phyloP scores from a whole-genome alignment of 2,329 filamentous ascomycete species.

The Pseudogymnoascus verrucosus region DNA sequence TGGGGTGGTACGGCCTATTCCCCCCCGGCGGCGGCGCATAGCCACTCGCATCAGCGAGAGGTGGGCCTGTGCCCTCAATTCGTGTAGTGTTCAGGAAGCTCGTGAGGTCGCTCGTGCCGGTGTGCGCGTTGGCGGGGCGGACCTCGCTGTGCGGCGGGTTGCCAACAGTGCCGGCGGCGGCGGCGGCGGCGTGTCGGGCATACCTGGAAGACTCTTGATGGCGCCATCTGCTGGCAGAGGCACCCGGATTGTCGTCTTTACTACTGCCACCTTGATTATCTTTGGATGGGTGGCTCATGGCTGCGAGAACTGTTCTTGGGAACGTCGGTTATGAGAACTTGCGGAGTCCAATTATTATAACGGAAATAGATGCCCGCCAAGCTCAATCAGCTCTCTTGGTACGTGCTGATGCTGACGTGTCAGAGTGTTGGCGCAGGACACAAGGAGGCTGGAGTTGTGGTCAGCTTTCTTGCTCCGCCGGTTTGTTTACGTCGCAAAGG shows the following conservation, averaged over 20 bases:
- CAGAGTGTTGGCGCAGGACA: background rate
- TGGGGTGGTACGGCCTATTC: constrained; percentile 37
- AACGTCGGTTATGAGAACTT: constrained; percentile 17
- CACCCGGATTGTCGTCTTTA: constrained; percentile 46
- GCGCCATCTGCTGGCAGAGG: constrained; percentile 50
- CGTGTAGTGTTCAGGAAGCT: constrained; percentile 49
- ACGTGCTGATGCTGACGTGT: background rate
- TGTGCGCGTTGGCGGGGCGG: constrained; percentile 33
- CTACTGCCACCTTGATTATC: constrained; percentile 24
- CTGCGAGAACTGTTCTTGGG: constrained; percentile 20
- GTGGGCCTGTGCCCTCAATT: constrained; percentile 27
- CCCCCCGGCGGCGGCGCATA: constrained; percentile 8
- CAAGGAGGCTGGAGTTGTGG: background rate
- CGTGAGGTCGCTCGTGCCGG: constrained; percentile 43
- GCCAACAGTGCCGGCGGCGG: constrained; percentile 28
- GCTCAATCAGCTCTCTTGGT: background rate
- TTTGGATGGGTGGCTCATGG: constrained; percentile 18
- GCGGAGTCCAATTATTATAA: background rate
- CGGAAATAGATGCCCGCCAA: background rate
- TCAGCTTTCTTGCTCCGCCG: background rate
- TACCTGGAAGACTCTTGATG: constrained; percentile 55
- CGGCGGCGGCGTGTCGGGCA: constrained; percentile 41
- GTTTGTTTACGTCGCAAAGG: constrained; percentile 3
- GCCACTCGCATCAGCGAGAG: background rate
- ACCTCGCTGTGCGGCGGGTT: constrained; percentile 21